Conservation (phyloP, 1,284 basidiomycete genomes). For the Coniferiporia sulphurascens region DNA sequence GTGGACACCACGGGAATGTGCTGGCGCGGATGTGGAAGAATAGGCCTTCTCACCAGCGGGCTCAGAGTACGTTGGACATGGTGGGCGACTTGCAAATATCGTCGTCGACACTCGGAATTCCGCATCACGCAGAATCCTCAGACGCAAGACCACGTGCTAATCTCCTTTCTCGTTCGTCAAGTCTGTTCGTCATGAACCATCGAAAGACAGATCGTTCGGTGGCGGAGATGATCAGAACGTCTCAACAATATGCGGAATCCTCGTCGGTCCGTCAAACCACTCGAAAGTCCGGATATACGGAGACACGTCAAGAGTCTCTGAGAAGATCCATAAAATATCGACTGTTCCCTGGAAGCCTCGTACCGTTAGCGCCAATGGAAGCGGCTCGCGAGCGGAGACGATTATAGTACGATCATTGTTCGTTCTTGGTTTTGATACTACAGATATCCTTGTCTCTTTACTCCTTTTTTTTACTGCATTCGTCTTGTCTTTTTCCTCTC, state of each 20-base stretch:
- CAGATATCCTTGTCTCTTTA: neutral
- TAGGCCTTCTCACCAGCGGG: neutral
- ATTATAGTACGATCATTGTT: neutral
- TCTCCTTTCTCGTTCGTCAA: constrained; percentile 5
- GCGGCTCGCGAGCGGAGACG: neutral
- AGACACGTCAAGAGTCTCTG: neutral
- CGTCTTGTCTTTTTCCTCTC: neutral
- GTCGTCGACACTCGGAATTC: neutral
- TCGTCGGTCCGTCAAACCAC: neutral
- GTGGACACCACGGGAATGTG: neutral
- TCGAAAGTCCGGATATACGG: neutral
- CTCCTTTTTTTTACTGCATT: neutral
- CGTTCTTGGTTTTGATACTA: neutral
- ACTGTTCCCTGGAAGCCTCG: constrained; percentile 12
- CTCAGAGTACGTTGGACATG: constrained; percentile 1
- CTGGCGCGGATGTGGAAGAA: constrained; percentile 5
- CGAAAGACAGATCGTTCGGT: neutral
- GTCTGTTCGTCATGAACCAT: neutral
- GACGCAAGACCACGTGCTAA: neutral
- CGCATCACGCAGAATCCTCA: neutral
- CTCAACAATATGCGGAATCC: neutral
- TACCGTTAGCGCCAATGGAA: constrained; percentile 11
- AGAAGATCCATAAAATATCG: constrained; percentile 9
- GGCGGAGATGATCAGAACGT: neutral
- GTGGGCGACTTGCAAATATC: neutral